Evolutionary conservation across 108 stramenopile species (phyloP), one percentile per base, ranked within the genome.

Genomic region (Tribonema minus): DNA sequence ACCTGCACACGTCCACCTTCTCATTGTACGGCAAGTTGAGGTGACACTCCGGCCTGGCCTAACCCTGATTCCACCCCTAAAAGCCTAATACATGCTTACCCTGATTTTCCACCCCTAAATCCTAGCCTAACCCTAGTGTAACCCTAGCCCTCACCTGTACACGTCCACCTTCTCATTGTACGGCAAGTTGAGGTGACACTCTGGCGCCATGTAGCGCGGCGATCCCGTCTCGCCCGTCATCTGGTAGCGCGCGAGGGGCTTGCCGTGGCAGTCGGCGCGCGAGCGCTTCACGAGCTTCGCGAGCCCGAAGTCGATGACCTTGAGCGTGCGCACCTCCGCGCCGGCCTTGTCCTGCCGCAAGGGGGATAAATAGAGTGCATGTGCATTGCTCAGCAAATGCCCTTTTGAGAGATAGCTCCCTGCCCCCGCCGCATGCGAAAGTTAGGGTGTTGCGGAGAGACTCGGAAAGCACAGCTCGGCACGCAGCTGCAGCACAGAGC

Each of bases 291-390:
- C 46, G 3, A 93, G 88, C 83, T 90, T 85, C 3, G 93, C 92
- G 76, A 97, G 86, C 31, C 96, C 96, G 70, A 97, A 97, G 87
- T 97, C 96, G 46, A 97, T 85, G 25, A 97, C 66, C 81, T 96
- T 97, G 5, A 95, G 89, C 2, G 83, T 87, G 3, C 96, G 92
- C 61, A 92, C 81, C 1, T 93, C 91, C 62, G 94, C 94, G 31
- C 93, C 93, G 71, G 68, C 62, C 3, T 81, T 81, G 71, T 81
- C 80, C 34, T 30, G 39, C 67, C 26, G 46, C 15, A 54, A 15
- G n/a, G n/a, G n/a, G n/a, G n/a, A n/a, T n/a, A n/a, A n/a, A n/a
- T n/a, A n/a, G n/a, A n/a, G n/a, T n/a, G n/a, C n/a, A n/a, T n/a
- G n/a, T n/a, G n/a, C n/a, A n/a, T n/a, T n/a, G n/a, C n/a, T n/a